phyloP scores from a whole-genome alignment of 23 red algal genomes.

The Agarophyton chilense region DNA sequence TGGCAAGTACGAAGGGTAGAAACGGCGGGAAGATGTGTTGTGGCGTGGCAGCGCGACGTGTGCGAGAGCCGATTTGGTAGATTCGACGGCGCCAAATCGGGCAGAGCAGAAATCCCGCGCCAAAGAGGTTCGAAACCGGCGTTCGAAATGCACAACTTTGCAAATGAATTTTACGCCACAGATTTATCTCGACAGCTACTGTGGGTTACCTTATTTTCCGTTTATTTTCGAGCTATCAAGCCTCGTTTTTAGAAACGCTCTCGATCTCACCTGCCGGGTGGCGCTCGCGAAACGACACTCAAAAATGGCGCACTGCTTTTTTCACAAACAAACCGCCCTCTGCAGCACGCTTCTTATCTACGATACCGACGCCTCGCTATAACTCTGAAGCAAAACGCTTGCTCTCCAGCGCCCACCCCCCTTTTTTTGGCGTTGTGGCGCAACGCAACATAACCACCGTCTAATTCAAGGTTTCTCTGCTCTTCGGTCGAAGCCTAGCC shows the following conservation, averaged over 20 bases:
- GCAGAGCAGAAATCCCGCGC: background rate
- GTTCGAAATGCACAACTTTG: too few species aligned
- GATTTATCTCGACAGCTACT: too few species aligned
- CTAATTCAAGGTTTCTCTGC: background rate
- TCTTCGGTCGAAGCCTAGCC: background rate
- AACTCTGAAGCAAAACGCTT: too few species aligned
- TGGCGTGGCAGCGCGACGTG: too few species aligned
- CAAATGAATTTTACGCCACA: too few species aligned
- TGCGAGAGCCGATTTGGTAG: background rate
- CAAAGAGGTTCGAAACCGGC: too few species aligned
- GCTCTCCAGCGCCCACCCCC: too few species aligned
- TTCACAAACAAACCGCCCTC: background rate
- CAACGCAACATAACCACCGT: background rate
- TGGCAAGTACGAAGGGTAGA: background rate
- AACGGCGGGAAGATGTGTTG: too few species aligned
- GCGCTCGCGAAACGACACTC: background rate
- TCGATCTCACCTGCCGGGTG: background rate
- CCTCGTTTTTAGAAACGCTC: too few species aligned
- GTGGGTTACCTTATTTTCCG: background rate
- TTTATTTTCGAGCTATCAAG: background rate
- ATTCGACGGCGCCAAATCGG: background rate
- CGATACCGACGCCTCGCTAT: too few species aligned
- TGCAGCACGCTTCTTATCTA: too few species aligned
- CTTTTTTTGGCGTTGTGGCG: background rate
- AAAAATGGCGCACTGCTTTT: background rate